Evolutionary conservation across 208 protist genomes (phyloP).

Genomic region (Wallacemonas rigidus): DNA sequence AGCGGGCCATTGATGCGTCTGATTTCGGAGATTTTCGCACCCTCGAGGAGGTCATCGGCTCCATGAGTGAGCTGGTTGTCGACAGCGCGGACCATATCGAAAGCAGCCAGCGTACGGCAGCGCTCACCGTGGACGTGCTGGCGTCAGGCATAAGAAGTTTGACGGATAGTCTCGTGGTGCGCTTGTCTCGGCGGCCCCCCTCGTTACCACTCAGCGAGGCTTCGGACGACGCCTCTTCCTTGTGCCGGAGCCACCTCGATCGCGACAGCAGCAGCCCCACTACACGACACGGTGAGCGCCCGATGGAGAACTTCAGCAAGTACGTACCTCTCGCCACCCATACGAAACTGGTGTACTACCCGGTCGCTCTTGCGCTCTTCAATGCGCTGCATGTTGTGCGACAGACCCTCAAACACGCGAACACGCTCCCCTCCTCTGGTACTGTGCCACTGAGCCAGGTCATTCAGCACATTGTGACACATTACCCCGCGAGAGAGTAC

Average conservation of each 20-base stretch:
- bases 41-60: neutral
- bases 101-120: neutral
- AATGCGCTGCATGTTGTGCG: slow-evolving; percentile 1
- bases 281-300: neutral
- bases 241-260: neutral
- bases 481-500: slow-evolving; percentile 6
- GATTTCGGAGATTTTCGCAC: neutral
- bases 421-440: neutral
- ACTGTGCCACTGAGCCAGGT: slow-evolving; percentile 7
- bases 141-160: neutral
- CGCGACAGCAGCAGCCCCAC: neutral
- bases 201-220: neutral
- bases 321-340: neutral
- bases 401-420: neutral
- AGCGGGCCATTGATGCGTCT: neutral
- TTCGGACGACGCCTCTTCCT: neutral
- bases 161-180: slow-evolving; percentile 6
- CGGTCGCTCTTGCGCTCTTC: slow-evolving; percentile 1
- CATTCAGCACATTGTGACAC: neutral
- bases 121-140: neutral
- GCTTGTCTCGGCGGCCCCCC: neutral
- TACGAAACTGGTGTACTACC: slow-evolving; percentile 4
- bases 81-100: neutral
- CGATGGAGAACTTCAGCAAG: neutral
- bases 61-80: slow-evolving; percentile 6